Conservation (phyloP, 305 asterid genomes). For the Solanum hybrid region DNA sequence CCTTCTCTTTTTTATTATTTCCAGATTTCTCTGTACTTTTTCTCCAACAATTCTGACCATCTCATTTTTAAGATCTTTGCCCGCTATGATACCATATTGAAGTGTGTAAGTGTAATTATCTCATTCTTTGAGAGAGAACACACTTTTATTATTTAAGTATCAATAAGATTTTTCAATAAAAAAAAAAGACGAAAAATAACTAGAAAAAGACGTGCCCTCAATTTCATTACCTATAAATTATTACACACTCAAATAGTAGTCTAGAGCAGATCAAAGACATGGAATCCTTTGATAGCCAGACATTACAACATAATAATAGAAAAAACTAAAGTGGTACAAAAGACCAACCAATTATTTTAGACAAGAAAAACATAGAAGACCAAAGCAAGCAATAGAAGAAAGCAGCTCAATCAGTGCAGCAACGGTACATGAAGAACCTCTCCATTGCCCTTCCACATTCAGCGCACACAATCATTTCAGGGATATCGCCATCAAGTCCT, state of each 20-base stretch:
- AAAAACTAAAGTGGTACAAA: background rate
- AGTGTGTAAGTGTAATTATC: no score
- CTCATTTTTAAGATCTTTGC: no score
- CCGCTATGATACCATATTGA: no score
- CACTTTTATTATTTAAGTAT: no score
- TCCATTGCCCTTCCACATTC: constrained; percentile 76
- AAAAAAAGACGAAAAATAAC: background rate
- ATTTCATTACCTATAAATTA: background rate
- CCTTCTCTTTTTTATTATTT: no score
- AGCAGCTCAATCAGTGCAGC: constrained; percentile 51
- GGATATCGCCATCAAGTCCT: constrained; percentile 47
- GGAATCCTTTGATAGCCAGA: background rate
- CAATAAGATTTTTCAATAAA: background rate
- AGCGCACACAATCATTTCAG: constrained; percentile 66
- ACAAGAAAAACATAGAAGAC: background rate
- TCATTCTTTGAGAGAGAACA: no score
- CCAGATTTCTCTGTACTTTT: no score
- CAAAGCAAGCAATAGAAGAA: background rate
- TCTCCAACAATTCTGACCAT: no score
- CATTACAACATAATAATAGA: background rate
- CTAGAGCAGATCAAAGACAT: background rate
- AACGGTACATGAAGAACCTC: constrained; percentile 68
- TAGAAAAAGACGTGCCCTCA: background rate
- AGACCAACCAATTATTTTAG: background rate
- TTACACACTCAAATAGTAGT: background rate